Evolutionary conservation across 1,284 basidiomycete species (phyloP).

Genomic region (Sphaerobolus stellatus): DNA sequence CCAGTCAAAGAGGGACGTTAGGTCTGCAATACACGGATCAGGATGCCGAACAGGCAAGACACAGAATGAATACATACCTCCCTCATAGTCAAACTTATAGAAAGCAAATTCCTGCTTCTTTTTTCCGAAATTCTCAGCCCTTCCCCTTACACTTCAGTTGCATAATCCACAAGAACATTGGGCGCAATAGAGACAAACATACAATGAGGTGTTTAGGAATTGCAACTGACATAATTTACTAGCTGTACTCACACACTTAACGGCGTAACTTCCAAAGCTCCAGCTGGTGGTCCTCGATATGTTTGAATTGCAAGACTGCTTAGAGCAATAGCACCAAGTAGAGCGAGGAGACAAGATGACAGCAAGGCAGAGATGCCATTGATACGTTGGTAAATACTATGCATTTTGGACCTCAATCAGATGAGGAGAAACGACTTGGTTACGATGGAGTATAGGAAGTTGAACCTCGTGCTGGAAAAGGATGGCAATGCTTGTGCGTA

Average conservation of each 20-base stretch:
- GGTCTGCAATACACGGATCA: slow-evolving; percentile 47
- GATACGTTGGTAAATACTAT: slow-evolving; percentile 63
- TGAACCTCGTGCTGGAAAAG: too few relatives aligned
- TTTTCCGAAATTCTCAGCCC: slow-evolving; percentile 52
- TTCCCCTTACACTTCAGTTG: slow-evolving; percentile 44
- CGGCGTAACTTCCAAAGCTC: slow-evolving; percentile 54
- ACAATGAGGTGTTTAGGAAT: background rate
- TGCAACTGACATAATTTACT: background rate
- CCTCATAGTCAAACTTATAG: slow-evolving; percentile 74
- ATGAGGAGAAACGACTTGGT: too few relatives aligned
- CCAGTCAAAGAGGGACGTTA: slow-evolving; percentile 84
- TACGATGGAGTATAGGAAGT: too few relatives aligned
- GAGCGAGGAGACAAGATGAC: slow-evolving; percentile 74
- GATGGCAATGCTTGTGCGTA: too few relatives aligned
- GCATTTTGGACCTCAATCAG: slow-evolving; percentile 61
- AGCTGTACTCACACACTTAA: slow-evolving; percentile 63
- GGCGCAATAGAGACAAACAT: background rate
- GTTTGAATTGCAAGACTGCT: slow-evolving; percentile 27
- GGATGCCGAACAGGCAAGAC: slow-evolving; percentile 3
- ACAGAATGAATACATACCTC: slow-evolving; percentile 49
- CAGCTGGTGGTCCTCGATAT: slow-evolving; percentile 48
- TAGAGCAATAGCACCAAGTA: slow-evolving; percentile 73
- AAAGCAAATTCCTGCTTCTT: slow-evolving; percentile 71
- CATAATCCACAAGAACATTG: too few relatives aligned
- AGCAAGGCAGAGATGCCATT: slow-evolving; percentile 74